These are phyloP conservation scores for Microthlaspi erraticum DNA, from an alignment of 345 rosid species.

Conservation along the genomic window DNA sequence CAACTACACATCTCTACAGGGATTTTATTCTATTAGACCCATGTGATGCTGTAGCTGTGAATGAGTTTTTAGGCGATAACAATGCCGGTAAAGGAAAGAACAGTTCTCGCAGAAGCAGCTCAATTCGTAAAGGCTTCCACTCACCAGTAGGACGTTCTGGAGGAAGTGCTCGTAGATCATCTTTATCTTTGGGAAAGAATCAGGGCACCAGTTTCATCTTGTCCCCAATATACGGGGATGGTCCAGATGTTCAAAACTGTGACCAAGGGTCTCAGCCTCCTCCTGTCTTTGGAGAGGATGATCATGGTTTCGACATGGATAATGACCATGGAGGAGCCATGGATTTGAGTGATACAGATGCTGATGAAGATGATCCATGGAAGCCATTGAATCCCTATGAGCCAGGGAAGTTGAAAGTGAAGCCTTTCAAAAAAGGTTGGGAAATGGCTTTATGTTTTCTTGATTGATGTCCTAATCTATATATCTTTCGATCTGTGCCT, in stretches of 20 bases:
- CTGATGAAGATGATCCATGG: constrained; percentile 85
- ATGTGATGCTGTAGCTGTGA: constrained; percentile 66
- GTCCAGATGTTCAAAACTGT: constrained; percentile 46
- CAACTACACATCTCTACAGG: constrained; percentile 76
- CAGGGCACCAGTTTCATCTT: constrained; percentile 47
- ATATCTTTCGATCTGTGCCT: constrained; percentile 25
- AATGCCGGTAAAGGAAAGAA: constrained; percentile 51
- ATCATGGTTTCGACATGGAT: constrained; percentile 58
- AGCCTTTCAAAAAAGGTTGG: constrained; percentile 82
- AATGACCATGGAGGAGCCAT: constrained; percentile 56
- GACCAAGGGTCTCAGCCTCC: constrained; percentile 44
- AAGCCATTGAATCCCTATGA: constrained; percentile 94
- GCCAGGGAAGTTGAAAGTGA: constrained; percentile 86
- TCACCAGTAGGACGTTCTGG: constrained; percentile 68
- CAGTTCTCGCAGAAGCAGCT: constrained; percentile 51
- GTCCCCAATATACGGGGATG: constrained; percentile 51
- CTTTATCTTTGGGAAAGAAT: constrained; percentile 58
- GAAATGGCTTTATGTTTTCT: constrained; percentile 23
- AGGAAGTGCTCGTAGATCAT: constrained; percentile 65
- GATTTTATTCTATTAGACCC: constrained; percentile 90
- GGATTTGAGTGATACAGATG: constrained; percentile 63
- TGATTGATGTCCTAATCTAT: constrained; percentile 8
- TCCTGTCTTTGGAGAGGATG: constrained; percentile 46
- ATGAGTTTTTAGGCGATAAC: constrained; percentile 56
- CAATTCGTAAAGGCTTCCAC: constrained; percentile 57